A percentile compares a stretch with the other conserved stretches of the same genome.
Conservation (phyloP, 345 rosid species). For the Boechera stricta region DNA sequence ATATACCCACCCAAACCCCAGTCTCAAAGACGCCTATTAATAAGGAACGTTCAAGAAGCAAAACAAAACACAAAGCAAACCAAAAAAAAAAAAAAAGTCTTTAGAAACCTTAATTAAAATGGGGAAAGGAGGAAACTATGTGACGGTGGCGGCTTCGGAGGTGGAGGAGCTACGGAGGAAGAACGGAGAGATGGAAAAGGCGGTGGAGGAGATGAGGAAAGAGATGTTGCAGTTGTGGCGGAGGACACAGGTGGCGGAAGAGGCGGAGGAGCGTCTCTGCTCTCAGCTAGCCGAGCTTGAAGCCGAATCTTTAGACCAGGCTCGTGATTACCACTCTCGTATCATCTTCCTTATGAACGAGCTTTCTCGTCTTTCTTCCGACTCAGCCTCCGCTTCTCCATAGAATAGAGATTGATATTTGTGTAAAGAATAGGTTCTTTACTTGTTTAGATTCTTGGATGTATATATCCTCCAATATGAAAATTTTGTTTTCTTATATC, state of each 20-base stretch:
- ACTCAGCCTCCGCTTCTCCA: constrained; percentile 31
- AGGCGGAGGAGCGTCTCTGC: constrained; percentile 86
- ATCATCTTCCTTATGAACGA: constrained; percentile 63
- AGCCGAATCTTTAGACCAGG: constrained; percentile 76
- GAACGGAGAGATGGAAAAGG: constrained; percentile 59
- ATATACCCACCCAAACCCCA: constrained; percentile 14
- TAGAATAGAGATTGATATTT: background rate
- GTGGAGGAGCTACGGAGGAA: constrained; percentile 44
- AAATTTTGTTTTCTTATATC: background rate
- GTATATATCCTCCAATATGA: constrained; percentile 14
- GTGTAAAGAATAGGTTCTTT: constrained; percentile 4
- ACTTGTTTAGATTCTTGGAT: constrained; percentile 21
- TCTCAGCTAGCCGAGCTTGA: constrained; percentile 86
- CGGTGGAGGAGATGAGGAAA: constrained; percentile 61
- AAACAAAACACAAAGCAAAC: constrained; percentile 5
- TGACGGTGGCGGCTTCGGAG: constrained; percentile 34
- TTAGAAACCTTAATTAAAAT: constrained; percentile 13
- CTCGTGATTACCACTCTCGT: constrained; percentile 69
- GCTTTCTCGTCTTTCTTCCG: constrained; percentile 54
- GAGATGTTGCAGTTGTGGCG: constrained; percentile 60
- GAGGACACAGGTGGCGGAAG: constrained; percentile 73
- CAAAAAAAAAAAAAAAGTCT: background rate
- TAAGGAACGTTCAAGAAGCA: constrained; percentile 23
- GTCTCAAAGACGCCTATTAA: constrained; percentile 21
- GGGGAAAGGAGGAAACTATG: constrained; percentile 48